Conservation (phyloP, 371 early-diverging fungal species). For the Phascolomyces articulosus region DNA sequence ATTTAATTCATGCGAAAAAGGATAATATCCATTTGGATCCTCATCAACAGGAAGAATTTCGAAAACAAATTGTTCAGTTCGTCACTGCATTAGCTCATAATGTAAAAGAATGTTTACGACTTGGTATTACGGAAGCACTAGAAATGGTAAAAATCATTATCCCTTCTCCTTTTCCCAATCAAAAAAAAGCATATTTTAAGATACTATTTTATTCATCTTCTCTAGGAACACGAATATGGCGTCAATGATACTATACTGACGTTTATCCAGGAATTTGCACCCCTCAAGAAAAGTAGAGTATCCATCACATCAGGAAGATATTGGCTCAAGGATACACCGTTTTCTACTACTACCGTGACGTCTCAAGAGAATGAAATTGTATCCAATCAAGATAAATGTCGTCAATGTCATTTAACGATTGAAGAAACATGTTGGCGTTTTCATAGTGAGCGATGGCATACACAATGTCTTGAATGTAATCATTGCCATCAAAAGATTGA, state of each 20-base stretch:
- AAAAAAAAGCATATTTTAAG: slow-evolving; percentile 44
- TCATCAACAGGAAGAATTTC: slow-evolving; percentile 41
- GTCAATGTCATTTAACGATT: slow-evolving; percentile 63
- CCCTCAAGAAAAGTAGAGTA: slow-evolving; percentile 23
- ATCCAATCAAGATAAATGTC: slow-evolving; percentile 67
- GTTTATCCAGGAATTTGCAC: slow-evolving; percentile 50
- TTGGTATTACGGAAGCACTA: slow-evolving; percentile 82
- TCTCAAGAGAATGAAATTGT: background rate
- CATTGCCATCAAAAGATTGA: slow-evolving; percentile 53
- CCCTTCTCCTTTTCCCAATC: background rate
- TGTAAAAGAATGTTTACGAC: slow-evolving; percentile 82
- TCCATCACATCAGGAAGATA: slow-evolving; percentile 13
- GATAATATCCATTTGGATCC: slow-evolving; percentile 1
- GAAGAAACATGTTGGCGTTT: slow-evolving; percentile 78
- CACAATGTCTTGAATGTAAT: slow-evolving; percentile 71
- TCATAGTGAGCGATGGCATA: slow-evolving; percentile 70
- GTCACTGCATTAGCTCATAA: slow-evolving; percentile 88
- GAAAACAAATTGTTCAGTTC: slow-evolving; percentile 80
- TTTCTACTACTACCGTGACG: background rate
- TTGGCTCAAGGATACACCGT: slow-evolving; percentile 9
- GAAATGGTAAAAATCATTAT: slow-evolving; percentile 64
- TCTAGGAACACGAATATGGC: slow-evolving; percentile 40
- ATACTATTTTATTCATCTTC: background rate
- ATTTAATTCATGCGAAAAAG: slow-evolving; percentile 67
- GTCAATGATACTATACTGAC: slow-evolving; percentile 33